Conservation (phyloP, 164 flowering plant genomes). For the Warburgia ugandensis region DNA sequence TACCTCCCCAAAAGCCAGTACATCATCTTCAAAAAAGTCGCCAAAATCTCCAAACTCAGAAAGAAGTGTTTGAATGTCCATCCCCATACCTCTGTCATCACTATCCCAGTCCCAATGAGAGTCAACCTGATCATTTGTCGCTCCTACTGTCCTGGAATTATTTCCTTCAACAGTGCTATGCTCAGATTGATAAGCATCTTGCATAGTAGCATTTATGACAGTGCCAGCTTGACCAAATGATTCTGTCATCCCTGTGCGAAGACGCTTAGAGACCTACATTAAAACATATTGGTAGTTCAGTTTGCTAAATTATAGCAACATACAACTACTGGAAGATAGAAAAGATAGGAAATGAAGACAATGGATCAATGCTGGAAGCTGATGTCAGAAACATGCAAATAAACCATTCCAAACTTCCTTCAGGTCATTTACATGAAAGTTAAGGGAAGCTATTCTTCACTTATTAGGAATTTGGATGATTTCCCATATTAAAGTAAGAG, state of each 20-base stretch:
- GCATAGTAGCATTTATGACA: slow-evolving; percentile 33
- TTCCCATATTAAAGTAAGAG: no score
- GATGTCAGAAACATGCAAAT: no score
- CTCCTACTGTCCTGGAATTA: slow-evolving; percentile 43
- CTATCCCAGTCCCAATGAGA: slow-evolving; percentile 83
- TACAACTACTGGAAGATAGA: no score
- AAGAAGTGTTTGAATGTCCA: slow-evolving; percentile 82
- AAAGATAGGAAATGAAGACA: no score
- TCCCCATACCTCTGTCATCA: slow-evolving; percentile 54
- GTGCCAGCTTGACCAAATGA: slow-evolving; percentile 57
- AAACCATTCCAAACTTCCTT: no score
- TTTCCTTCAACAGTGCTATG: slow-evolving; percentile 43
- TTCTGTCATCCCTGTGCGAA: slow-evolving; percentile 50
- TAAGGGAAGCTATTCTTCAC: no score
- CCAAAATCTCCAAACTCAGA: slow-evolving; percentile 97
- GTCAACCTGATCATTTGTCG: slow-evolving; percentile 47
- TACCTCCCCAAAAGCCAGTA: slow-evolving; percentile 95
- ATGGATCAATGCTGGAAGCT: no score
- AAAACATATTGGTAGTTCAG: background rate
- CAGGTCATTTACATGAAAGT: no score
- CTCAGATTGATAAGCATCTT: slow-evolving; percentile 44
- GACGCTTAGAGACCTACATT: slow-evolving; percentile 70
- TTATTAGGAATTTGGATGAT: no score
- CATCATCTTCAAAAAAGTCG: slow-evolving; percentile 82
- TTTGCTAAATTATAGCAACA: background rate